These are phyloP conservation scores for slime mould (Dictyostelium discoideum) DNA, from an alignment of 78 protist species.

Conservation along the genomic window DNA sequence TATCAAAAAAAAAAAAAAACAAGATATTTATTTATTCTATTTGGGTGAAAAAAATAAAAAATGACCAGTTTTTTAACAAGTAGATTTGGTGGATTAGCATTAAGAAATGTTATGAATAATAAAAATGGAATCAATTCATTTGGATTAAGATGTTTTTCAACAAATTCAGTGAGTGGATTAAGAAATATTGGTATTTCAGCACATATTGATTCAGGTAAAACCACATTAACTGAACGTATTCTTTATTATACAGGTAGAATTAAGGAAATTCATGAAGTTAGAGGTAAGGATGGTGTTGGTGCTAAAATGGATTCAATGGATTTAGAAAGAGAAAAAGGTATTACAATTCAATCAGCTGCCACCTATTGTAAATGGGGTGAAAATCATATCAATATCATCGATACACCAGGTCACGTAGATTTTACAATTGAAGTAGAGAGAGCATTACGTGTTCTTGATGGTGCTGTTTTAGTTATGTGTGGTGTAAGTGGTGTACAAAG, in stretches of 20 bases:
- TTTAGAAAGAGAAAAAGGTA: constrained; percentile 97
- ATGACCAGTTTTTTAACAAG: constrained; percentile 11
- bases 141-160: constrained; percentile 9
- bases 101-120: not conserved
- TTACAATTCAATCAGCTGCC: constrained; percentile 98
- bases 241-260: constrained; percentile 96
- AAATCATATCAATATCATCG: constrained; percentile 95
- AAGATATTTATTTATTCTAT: not conserved
- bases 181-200: constrained; percentile 96
- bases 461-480: constrained; percentile 96
- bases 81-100: not conserved
- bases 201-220: constrained; percentile 97
- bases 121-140: not conserved
- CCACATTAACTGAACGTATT: constrained; percentile 98
- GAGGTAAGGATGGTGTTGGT: constrained; percentile 96
- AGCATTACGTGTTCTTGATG: constrained; percentile 94
- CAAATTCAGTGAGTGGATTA: constrained; percentile 30
- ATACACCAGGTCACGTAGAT: constrained; percentile 99
- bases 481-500: constrained; percentile 96
- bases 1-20: not conserved
- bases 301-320: constrained; percentile 98
- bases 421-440: constrained; percentile 98
- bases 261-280: constrained; percentile 92
- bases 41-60: not conserved
- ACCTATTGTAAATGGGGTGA: constrained; percentile 95